A percentile compares a stretch with the other conserved stretches of the same genome.
Conservation (phyloP, 2,329 filamentous ascomycete genomes). For the Knoxdaviesia capensis region DNA sequence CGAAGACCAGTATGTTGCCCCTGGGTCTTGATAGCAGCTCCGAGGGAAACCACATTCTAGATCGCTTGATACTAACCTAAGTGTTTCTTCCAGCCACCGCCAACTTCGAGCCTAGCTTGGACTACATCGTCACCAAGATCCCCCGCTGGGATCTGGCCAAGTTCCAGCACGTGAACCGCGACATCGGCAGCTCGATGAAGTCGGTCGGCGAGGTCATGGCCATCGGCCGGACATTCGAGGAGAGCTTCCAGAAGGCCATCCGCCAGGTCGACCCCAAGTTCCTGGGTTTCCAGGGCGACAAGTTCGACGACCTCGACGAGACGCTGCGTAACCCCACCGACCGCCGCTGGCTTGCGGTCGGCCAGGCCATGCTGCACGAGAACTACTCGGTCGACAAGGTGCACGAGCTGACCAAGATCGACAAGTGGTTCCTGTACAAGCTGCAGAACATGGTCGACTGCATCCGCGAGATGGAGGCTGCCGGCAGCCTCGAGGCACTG, state of each 20-base stretch:
- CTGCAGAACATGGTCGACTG: slow-evolving; percentile 92
- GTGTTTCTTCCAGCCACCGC: slow-evolving; percentile 39
- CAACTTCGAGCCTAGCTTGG: slow-evolving; percentile 93
- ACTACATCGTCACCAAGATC: slow-evolving; percentile 98
- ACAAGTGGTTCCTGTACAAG: slow-evolving; percentile 99
- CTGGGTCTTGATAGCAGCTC: background rate
- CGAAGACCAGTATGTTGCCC: slow-evolving; percentile 48
- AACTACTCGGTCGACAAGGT: slow-evolving; percentile 83
- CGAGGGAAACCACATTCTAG: no score
- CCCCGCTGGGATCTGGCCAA: slow-evolving; percentile 96
- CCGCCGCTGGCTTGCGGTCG: slow-evolving; percentile 90
- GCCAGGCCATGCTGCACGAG: slow-evolving; percentile 94
- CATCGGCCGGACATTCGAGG: slow-evolving; percentile 94
- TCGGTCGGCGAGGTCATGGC: slow-evolving; percentile 99
- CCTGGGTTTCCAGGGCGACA: slow-evolving; percentile 83
- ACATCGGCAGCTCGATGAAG: slow-evolving; percentile 97
- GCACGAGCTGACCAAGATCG: slow-evolving; percentile 91
- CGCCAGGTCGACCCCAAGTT: slow-evolving; percentile 88
- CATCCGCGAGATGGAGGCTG: slow-evolving; percentile 65
- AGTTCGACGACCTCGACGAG: slow-evolving; percentile 82
- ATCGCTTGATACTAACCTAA: background rate
- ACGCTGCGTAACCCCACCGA: slow-evolving; percentile 86
- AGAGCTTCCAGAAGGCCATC: slow-evolving; percentile 97
- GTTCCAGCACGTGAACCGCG: slow-evolving; percentile 96
- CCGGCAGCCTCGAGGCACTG: slow-evolving; percentile 63